Percentiles rank a stretch among this genome's conserved stretches.
Conservation (phyloP, 768 basidiomycete species). For the Lyophyllum atratum region DNA sequence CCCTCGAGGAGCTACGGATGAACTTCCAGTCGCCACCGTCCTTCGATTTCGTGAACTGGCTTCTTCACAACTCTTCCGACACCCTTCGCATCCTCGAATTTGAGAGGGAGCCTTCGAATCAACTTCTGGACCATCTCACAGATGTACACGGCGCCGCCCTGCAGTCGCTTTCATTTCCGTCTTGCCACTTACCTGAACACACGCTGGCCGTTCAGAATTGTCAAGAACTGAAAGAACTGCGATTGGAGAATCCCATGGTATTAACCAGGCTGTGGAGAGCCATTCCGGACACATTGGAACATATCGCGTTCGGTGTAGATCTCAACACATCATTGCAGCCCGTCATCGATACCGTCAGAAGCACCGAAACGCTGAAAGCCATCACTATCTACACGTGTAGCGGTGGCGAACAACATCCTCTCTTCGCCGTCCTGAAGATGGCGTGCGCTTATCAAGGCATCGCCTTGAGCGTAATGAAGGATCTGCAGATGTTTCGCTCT, state of each 20-base stretch:
- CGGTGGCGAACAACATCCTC: conserved; percentile 49
- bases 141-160: conserved; percentile 49
- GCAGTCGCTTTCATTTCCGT: conserved; percentile 58
- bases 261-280: conserved; percentile 46
- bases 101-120: conserved; percentile 57
- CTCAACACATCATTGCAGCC: conserved; percentile 53
- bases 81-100: conserved; percentile 58
- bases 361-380: conserved; percentile 40
- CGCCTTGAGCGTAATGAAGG: conserved; percentile 49
- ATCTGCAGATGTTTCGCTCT: conserved; percentile 55
- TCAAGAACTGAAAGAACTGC: conserved; percentile 50
- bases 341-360: conserved; percentile 57
- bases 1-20: conserved; percentile 56
- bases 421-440: conserved; percentile 57
- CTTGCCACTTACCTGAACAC: conserved; percentile 50
- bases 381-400: conserved; percentile 59
- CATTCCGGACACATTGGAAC: conserved; percentile 50
- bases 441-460: conserved; percentile 66
- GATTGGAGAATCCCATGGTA: conserved; percentile 56
- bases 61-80: conserved; percentile 57
- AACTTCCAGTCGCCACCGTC: conserved; percentile 68
- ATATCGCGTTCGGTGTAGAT: conserved; percentile 64
- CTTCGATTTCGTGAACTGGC: conserved; percentile 67
- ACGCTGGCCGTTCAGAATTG: conserved; percentile 49
- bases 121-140: conserved; percentile 57